Evolutionary conservation across 495 filamentous ascomycete genomes (phyloP), one percentile per base, ranked within the genome.

Genomic region (Penicillium dipodomyicola): DNA sequence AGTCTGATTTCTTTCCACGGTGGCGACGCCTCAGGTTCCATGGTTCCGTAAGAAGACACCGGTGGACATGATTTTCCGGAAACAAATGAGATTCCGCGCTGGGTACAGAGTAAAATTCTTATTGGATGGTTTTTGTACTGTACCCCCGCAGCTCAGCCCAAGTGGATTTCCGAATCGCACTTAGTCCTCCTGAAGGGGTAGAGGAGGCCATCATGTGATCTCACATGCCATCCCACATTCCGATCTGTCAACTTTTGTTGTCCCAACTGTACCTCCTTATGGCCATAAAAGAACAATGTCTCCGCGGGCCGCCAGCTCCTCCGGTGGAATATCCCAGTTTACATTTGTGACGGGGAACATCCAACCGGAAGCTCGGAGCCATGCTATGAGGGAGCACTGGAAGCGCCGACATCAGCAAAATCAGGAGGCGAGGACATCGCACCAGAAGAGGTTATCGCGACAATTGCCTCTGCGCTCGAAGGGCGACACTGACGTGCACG

Each of bases 351-450:
- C 22, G 22, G 22, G 22, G 22, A 22, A 22, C 25, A 59, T 23
- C 20, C 58, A 63, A n/a, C 53, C 59, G 37, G 49, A 58, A 49
- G 52, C 61, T 11, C 64, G 67, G 33, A 69, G 57, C 58, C 64
- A 67, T 65, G 62, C 64, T 27, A 69, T 67, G 67, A 52, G 56
- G 5, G 61, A 61, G 25, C 67, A 69, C 53, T 67, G 67, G 67
- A 64, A 56, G 37, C 54, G 59, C 27, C 59, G 67, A 54, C 59
- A 63, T 45, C 39, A 22, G 15, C 61, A 49, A 42, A 64, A 63
- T 23, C 52, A 59, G 12, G 64, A 54, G 49, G 45, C 48, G 15
- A 64, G 50, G 20, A 9, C 51, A 48, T 25, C 43, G n/a, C 42
- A 35, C 30, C 44, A 32, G n/a, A 44, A 23, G 39, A 32, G 53